Evolutionary conservation across 2,329 filamentous ascomycete genomes (phyloP).

Genomic region (Monosporascus sp.): DNA sequence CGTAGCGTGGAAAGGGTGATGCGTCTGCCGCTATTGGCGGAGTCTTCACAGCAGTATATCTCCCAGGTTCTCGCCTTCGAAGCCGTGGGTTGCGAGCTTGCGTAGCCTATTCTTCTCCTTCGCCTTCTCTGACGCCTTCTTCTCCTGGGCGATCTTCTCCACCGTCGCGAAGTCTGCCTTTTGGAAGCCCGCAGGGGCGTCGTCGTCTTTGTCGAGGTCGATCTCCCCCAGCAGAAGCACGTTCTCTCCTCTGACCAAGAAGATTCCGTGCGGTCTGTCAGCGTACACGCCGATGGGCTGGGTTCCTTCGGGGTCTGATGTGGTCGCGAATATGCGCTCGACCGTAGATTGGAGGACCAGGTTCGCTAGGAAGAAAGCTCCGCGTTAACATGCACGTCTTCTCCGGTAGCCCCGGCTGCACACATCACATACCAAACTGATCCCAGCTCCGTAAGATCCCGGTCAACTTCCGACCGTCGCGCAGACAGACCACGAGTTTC

Average conservation of each 20-base stretch:
- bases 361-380: slow-evolving; percentile 59
- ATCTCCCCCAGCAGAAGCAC: slow-evolving; percentile 95
- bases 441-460: slow-evolving; percentile 94
- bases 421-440: slow-evolving; percentile 72
- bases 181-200: slow-evolving; percentile 65
- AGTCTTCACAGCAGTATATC: slow-evolving; percentile 61
- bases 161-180: slow-evolving; percentile 64
- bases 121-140: slow-evolving; percentile 62
- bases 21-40: background rate
- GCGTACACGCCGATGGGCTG: slow-evolving; percentile 59
- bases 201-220: slow-evolving; percentile 92
- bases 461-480: slow-evolving; percentile 90
- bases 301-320: slow-evolving; percentile 27
- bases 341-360: slow-evolving; percentile 89
- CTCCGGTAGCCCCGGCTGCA: too few relatives aligned
- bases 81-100: slow-evolving; percentile 73
- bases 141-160: slow-evolving; percentile 66
- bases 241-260: slow-evolving; percentile 92
- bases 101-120: slow-evolving; percentile 67
- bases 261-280: slow-evolving; percentile 80
- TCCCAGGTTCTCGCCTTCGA: slow-evolving; percentile 78
- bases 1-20: background rate
- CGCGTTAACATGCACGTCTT: slow-evolving; percentile 3
- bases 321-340: slow-evolving; percentile 69
- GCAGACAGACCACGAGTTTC: slow-evolving; percentile 86